Conservation (phyloP, 139 green algal genomes). For the Chlorella sp. region DNA sequence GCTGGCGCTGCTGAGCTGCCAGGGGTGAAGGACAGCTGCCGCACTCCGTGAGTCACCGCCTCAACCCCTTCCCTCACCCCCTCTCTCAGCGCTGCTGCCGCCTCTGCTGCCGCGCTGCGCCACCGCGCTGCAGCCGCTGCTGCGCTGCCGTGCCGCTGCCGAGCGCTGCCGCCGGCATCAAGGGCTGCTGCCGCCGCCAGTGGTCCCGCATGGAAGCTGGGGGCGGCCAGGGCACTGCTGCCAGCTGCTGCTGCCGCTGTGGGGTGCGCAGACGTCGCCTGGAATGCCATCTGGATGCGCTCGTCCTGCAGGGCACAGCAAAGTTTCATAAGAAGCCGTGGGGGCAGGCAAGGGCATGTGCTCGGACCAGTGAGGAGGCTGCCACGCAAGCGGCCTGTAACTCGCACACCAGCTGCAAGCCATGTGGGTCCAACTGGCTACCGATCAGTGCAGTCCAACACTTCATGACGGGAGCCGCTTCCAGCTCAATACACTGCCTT, state of each 20-base stretch:
- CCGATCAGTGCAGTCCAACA: too few species aligned
- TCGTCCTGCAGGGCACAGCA: background rate
- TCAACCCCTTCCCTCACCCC: background rate
- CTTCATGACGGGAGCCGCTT: too few species aligned
- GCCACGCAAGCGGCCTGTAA: too few species aligned
- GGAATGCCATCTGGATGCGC: background rate
- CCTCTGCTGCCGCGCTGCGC: background rate
- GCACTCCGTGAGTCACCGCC: background rate
- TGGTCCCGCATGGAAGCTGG: background rate
- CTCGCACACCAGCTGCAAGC: too few species aligned
- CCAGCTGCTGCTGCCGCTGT: too few species aligned
- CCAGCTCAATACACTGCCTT: too few species aligned
- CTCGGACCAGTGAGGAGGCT: too few species aligned
- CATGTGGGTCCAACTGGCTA: too few species aligned
- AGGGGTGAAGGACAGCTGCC: constrained; percentile 7
- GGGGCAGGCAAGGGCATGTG: too few species aligned
- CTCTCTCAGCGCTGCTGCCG: background rate
- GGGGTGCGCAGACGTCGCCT: background rate
- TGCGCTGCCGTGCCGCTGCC: background rate
- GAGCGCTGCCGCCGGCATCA: background rate
- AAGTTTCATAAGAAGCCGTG: too few species aligned
- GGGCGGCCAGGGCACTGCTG: background rate
- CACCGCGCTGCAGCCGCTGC: background rate
- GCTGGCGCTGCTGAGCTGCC: background rate
- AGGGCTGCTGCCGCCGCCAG: background rate